A percentile compares a stretch with the other conserved stretches of the same genome.
These are phyloP conservation scores for Calamus simplicifolius DNA, from an alignment of 176 grass and related monocot species.

Conservation along the genomic window DNA sequence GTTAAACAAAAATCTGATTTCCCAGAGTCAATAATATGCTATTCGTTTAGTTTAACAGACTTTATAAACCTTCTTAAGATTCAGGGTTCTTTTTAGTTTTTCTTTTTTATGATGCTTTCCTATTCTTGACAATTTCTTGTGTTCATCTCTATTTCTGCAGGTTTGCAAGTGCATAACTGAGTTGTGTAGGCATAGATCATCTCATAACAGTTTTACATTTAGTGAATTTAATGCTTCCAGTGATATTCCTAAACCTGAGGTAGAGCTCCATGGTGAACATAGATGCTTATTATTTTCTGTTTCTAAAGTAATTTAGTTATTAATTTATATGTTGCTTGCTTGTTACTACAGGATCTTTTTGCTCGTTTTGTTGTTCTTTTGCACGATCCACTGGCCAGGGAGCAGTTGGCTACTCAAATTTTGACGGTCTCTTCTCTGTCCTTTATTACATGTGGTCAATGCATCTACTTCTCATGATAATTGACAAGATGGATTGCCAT, in stretches of 20 bases:
- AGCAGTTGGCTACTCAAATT: slow-evolving; percentile 75
- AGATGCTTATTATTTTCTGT: background rate
- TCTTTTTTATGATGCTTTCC: no score
- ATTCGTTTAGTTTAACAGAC: no score
- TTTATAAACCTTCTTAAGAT: no score
- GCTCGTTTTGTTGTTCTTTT: slow-evolving; percentile 94
- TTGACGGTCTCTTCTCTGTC: slow-evolving; percentile 55
- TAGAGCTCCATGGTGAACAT: slow-evolving; percentile 24
- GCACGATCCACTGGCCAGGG: slow-evolving; percentile 90
- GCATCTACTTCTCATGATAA: no score
- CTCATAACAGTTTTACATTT: slow-evolving; percentile 47
- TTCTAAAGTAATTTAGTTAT: slow-evolving; percentile 23
- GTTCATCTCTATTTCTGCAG: slow-evolving; percentile 25
- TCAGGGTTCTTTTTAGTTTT: no score
- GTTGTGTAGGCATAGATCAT: slow-evolving; percentile 68
- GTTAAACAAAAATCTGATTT: no score
- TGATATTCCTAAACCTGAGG: slow-evolving; percentile 77
- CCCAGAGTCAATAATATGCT: no score
- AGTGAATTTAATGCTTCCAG: slow-evolving; percentile 67
- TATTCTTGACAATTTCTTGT: background rate
- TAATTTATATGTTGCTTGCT: slow-evolving; percentile 7
- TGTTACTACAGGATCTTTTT: slow-evolving; percentile 69
- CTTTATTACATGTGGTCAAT: no score
- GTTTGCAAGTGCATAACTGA: slow-evolving; percentile 99
- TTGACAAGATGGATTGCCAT: no score